Evolutionary conservation across 2,329 filamentous ascomycete species (phyloP).

Genomic region (Pseudogymnoascus sp.): DNA sequence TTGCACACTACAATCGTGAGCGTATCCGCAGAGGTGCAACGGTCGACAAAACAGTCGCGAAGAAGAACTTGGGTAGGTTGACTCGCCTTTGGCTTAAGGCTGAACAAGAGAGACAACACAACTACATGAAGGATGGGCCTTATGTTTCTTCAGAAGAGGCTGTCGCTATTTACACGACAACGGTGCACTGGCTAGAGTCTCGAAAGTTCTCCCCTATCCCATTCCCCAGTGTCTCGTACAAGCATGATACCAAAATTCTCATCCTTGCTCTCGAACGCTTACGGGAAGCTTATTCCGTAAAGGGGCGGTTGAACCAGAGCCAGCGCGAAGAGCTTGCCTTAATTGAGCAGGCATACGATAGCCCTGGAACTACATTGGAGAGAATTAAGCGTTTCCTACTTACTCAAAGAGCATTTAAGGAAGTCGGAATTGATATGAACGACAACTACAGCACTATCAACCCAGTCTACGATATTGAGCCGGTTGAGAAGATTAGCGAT

Average conservation of each 20-base stretch:
- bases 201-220: constrained; percentile 98
- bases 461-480: constrained; percentile 96
- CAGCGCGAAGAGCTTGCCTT: constrained; percentile 93
- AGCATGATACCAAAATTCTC: constrained; percentile 98
- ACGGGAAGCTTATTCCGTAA: constrained; percentile 94
- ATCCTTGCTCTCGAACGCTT: constrained; percentile 90
- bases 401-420: constrained; percentile 96
- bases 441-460: constrained; percentile 99
- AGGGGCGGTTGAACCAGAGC: constrained; percentile 92
- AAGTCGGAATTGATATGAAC: constrained; percentile 99
- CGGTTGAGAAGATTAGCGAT: constrained; percentile 98
- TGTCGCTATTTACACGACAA: constrained; percentile 97
- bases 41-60: constrained; percentile 97
- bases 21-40: constrained; percentile 93
- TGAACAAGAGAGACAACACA: constrained; percentile 96
- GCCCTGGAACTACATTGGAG: constrained; percentile 88
- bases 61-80: constrained; percentile 94
- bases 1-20: constrained; percentile 97
- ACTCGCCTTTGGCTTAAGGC: constrained; percentile 96
- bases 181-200: constrained; percentile 97
- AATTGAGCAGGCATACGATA: constrained; percentile 97
- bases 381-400: constrained; percentile 96
- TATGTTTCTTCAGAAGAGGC: constrained; percentile 98
- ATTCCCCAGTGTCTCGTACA: constrained; percentile 97
- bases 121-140: constrained; percentile 98